Evolutionary conservation across 352 stramenopile genomes (phyloP), one percentile per base, ranked within the genome.

Genomic region (Phytophthora cryptogea): DNA sequence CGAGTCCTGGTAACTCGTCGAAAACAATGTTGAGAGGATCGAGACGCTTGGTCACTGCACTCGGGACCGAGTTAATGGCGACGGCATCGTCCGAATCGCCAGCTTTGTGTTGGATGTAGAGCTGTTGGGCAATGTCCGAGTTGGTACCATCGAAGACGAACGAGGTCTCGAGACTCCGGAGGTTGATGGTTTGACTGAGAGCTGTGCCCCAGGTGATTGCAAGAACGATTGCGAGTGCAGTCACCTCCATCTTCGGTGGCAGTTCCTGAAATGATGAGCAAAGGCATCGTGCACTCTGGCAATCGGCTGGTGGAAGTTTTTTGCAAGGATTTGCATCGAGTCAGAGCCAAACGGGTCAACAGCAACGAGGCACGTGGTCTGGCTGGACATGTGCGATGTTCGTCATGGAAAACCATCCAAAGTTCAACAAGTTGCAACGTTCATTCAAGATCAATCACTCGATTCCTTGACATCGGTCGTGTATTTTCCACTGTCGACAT

Each of bases 111-210:
- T 59, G 67, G 9, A 40, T 33, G 64, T 75, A 75, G 13, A 71
- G 58, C 45, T 76, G 68, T 33, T 58, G 59, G 2, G 68, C 68
- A 16, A 76, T 62, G 46, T 74, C 64, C 33, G 70, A 82, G 43
- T 65, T 70, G 32, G 50, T 52, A n/a, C 63, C 67, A 42, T 76
- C 67, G 43, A 72, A 36, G 31, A 36, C 31, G 31, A 36, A 5
- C 55, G 30, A 35, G n/a, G 42, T 27, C 27, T 58, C 45, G 4
- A 68, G 52, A 54, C 52, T 53, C 13, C 52, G 45, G 16, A 62
- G 17, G 10, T 7, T 32, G 2, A 47, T 53, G 17, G 57, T 59
- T 26, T 51, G 28, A 8, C n/a, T 27, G 11, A 40, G 32, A 2
- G 16, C 44, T 43, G 51, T 55, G 4, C 17, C 39, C 43, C 10